A percentile compares a stretch with the other conserved stretches of the same genome.
These are phyloP conservation scores for Pichia inconspicua DNA, from an alignment of 1,139 yeast genomes.

Conservation along the genomic window DNA sequence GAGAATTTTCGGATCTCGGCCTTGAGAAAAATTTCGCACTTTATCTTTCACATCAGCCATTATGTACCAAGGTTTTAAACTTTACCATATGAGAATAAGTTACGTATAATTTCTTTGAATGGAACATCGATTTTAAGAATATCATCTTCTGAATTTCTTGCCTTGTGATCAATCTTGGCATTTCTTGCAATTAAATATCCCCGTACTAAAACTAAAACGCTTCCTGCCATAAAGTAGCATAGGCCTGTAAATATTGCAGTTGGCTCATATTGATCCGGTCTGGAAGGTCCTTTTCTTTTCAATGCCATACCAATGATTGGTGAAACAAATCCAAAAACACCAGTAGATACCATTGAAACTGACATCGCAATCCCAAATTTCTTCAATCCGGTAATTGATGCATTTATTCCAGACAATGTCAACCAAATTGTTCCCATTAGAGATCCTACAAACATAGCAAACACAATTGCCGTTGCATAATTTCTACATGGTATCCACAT, in stretches of 20 bases:
- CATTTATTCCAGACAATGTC: constrained; percentile 29
- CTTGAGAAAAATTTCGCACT: too few species aligned
- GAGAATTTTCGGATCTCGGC: too few species aligned
- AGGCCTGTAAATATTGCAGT: constrained; percentile 49
- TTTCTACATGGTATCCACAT: constrained; percentile 62
- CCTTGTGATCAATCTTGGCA: constrained; percentile 25
- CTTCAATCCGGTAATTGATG: constrained; percentile 39
- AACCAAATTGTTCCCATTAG: constrained; percentile 46
- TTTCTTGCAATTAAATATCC: constrained; percentile 46
- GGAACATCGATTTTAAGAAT: constrained; percentile 6
- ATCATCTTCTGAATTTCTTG: constrained; percentile 14
- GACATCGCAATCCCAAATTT: constrained; percentile 44
- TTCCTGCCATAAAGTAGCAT: constrained; percentile 39
- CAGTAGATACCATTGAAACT: constrained; percentile 39
- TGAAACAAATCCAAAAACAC: constrained; percentile 39
- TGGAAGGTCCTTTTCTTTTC: constrained; percentile 29
- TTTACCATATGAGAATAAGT: not conserved
- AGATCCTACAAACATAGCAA: constrained; percentile 41
- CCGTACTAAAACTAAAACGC: constrained; percentile 34
- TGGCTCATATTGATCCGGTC: constrained; percentile 39
- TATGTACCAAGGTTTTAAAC: not conserved
- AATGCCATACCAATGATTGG: constrained; percentile 48
- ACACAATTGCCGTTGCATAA: constrained; percentile 42
- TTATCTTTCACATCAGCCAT: too few species aligned
- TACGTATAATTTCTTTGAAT: constrained; percentile 1